Evolutionary conservation across 345 rosid species (phyloP), one percentile per base, ranked within the genome.

Genomic region (Erodium maritimum): DNA sequence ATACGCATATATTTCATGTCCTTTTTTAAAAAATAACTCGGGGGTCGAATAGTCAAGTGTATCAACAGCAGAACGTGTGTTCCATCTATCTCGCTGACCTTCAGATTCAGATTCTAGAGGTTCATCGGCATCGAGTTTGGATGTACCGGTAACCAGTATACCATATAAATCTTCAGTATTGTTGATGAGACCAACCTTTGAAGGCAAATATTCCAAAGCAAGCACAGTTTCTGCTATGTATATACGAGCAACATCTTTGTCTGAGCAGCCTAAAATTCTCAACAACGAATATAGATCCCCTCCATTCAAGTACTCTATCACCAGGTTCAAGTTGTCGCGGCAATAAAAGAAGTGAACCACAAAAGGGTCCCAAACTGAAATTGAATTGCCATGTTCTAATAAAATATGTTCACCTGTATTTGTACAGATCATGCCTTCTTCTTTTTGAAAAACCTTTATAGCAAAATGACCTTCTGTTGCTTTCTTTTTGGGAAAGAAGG

Each of bases 271-370:
- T 66, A 94, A 69, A 74, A 90, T 94, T 73, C 99, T 84, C 80
- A 94, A 71, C 70, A 94, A 71, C n/a, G 99, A 94, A 80, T 90
- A 94, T 56, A 94, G 63, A 73, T 94, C 99, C 24, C 99, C 99
- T 68, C 99, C 99, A 72, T 94, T 94, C 74, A 94, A 70, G 74
- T 94, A 94, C 86, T 94, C 99, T 97, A 94, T 94, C 79, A 94
- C 99, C 68, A 94, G 96, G 75, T 94, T 90, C 75, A 94, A 80
- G 73, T 94, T 94, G 72, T 94, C 99, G 55, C 97, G 90, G 65
- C 97, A 90, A 81, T 90, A 94, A 79, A 94, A 94, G 80, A 94
- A 94, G 59, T 97, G 97, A 63, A 94, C 99, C 99, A 94, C 99
- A 85, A 94, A 94, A 63, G 99, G 99, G 73, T 94, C 90, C 69